These are phyloP conservation scores for Salvia splendens DNA, from an alignment of 257 asterid genomes.

Conservation along the genomic window DNA sequence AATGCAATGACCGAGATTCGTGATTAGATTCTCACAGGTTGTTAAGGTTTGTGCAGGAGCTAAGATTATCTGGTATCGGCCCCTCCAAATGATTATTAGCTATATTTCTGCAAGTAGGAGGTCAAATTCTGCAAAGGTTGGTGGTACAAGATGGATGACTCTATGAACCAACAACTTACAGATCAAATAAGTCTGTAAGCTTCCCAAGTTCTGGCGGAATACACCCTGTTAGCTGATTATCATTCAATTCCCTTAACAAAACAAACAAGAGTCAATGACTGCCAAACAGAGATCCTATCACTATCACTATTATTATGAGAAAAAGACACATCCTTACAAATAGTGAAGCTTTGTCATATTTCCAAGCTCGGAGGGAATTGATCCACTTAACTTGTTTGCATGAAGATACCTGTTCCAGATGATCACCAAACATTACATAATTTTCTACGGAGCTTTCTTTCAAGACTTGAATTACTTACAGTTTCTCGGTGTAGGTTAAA, in stretches of 20 bases:
- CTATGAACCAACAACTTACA: slow-evolving; percentile 45
- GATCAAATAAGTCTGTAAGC: slow-evolving; percentile 85
- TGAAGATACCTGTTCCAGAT: slow-evolving; percentile 71
- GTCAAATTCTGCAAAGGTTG: not conserved
- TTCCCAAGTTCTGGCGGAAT: slow-evolving; percentile 92
- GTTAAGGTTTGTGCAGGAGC: slow-evolving; percentile 91
- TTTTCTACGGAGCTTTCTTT: too few species aligned
- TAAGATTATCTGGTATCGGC: slow-evolving; percentile 81
- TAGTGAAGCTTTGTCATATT: slow-evolving; percentile 96
- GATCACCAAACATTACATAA: not conserved
- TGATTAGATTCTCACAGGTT: slow-evolving; percentile 72
- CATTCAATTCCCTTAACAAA: slow-evolving; percentile 72
- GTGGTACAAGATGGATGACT: too few species aligned
- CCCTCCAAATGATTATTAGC: slow-evolving; percentile 86
- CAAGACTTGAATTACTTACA: slow-evolving; percentile 47
- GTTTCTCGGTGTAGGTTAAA: slow-evolving; percentile 84
- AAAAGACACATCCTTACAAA: slow-evolving; percentile 39
- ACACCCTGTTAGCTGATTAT: slow-evolving; percentile 72
- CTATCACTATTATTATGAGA: too few species aligned
- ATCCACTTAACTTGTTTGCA: slow-evolving; percentile 80
- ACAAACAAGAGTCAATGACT: not conserved
- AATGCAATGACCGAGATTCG: not conserved
- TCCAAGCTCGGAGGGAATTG: slow-evolving; percentile 93
- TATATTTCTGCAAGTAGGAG: slow-evolving; percentile 62
- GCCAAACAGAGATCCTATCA: too few species aligned